Evolutionary conservation across 2,329 filamentous ascomycete genomes (phyloP).

Genomic region (Penicillium italicum): DNA sequence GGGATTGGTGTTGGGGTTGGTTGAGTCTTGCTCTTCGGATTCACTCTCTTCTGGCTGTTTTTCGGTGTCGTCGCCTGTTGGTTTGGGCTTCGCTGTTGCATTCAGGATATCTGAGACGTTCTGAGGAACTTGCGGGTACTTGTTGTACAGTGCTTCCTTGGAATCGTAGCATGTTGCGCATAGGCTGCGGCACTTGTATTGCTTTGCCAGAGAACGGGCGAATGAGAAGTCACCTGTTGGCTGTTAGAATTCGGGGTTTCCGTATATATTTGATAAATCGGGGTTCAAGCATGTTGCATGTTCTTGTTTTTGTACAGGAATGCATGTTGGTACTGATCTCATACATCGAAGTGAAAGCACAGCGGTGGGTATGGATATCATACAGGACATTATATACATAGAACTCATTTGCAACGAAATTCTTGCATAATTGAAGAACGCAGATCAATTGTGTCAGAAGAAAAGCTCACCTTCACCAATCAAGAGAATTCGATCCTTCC

Average conservation of each 20-base stretch:
- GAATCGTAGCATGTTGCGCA: constrained; percentile 47
- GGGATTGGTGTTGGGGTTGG: background rate
- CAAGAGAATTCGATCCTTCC: constrained; percentile 42
- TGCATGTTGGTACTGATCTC: background rate
- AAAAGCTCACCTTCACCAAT: constrained; percentile 43
- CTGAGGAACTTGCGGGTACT: constrained; percentile 68
- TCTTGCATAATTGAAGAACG: constrained; percentile 3
- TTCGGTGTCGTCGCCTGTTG: background rate
- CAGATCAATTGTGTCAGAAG: constrained; percentile 1
- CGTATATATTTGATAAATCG: background rate
- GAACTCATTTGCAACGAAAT: background rate
- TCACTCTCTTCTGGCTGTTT: constrained; percentile 1
- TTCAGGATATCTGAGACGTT: constrained; percentile 51
- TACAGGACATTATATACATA: background rate
- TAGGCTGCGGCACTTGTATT: constrained; percentile 41
- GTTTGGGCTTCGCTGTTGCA: constrained; percentile 14
- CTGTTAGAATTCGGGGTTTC: background rate
- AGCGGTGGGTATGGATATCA: background rate
- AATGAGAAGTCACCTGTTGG: constrained; percentile 44
- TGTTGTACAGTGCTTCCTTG: constrained; percentile 54
- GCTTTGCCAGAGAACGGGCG: constrained; percentile 41
- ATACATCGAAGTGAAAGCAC: background rate
- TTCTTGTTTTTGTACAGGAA: background rate
- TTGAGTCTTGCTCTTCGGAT: background rate
- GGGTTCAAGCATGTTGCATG: background rate